Percentiles rank a stretch among this genome's conserved stretches.
Conservation (phyloP, 306 rosid genomes). For the Oxytropis ochrocephala region DNA sequence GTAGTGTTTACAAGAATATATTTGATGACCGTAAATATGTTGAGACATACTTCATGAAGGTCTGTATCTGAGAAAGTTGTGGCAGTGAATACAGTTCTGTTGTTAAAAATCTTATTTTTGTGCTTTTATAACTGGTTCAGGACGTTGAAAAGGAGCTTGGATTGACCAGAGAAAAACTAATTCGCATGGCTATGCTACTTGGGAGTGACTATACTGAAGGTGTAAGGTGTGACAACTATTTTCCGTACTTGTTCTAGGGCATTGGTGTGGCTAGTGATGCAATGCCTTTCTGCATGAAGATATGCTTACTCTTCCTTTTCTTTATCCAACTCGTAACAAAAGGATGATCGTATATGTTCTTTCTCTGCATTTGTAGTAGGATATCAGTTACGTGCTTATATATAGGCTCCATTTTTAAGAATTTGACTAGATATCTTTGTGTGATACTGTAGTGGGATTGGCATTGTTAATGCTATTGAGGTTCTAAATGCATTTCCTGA, state of each 20-base stretch:
- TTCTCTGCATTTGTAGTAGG: conserved; percentile 4
- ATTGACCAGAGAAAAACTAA: conserved; percentile 62
- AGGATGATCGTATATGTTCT: neutral
- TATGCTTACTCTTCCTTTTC: neutral
- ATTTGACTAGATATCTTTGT: conserved; percentile 19
- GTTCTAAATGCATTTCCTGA: conserved; percentile 90
- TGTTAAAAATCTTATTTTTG: neutral
- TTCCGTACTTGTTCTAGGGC: conserved; percentile 13
- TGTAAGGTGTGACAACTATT: conserved; percentile 53
- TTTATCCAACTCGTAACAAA: neutral
- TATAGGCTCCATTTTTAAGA: neutral
- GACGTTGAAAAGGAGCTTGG: conserved; percentile 95
- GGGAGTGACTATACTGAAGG: conserved; percentile 99
- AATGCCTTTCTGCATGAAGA: neutral
- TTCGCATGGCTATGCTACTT: conserved; percentile 83
- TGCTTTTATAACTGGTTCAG: conserved; percentile 36
- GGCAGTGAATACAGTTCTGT: neutral
- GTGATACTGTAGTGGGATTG: conserved; percentile 70
- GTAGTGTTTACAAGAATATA: conserved; percentile 90
- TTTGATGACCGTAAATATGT: conserved; percentile 97
- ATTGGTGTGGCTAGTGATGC: conserved; percentile 18
- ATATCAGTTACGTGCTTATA: neutral
- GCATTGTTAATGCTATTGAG: conserved; percentile 96
- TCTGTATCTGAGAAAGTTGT: conserved; percentile 25
- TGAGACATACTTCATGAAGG: conserved; percentile 95